Conservation (phyloP, 495 filamentous ascomycete species). For the Diplogelasinospora grovesii region DNA sequence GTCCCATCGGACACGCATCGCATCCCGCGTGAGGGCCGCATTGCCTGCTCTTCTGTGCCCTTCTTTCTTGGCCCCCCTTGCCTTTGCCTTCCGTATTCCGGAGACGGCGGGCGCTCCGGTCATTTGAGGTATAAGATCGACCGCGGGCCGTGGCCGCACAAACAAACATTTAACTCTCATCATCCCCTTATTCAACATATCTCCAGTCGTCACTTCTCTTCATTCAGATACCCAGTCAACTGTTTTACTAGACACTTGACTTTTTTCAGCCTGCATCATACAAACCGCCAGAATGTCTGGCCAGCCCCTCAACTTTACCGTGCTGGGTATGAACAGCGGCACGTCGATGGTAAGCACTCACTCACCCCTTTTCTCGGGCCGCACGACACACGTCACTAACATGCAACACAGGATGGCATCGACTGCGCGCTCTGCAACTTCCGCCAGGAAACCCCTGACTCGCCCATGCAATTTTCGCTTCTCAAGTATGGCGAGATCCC, state of each 20-base stretch:
- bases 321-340: slow-evolving; percentile 47
- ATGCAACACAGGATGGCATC: slow-evolving; percentile 32
- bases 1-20: slow-evolving; percentile 1
- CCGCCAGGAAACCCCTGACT: slow-evolving; percentile 40
- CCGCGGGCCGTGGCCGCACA: no score
- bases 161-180: no score
- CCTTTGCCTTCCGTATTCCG: no score
- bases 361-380: not conserved
- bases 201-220: no score
- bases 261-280: slow-evolving; percentile 4
- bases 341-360: slow-evolving; percentile 30
- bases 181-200: not conserved
- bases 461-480: slow-evolving; percentile 45
- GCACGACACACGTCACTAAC: slow-evolving; percentile 1
- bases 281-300: slow-evolving; percentile 6
- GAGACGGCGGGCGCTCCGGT: no score
- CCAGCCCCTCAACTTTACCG: slow-evolving; percentile 34
- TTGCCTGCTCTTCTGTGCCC: not conserved
- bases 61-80: no score
- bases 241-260: no score
- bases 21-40: not conserved
- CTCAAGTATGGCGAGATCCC: slow-evolving; percentile 40
- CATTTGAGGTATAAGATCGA: no score
- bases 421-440: slow-evolving; percentile 48
- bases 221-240: no score